phyloP scores from a whole-genome alignment of 139 green algal genomes.

The Micromonas commoda region DNA sequence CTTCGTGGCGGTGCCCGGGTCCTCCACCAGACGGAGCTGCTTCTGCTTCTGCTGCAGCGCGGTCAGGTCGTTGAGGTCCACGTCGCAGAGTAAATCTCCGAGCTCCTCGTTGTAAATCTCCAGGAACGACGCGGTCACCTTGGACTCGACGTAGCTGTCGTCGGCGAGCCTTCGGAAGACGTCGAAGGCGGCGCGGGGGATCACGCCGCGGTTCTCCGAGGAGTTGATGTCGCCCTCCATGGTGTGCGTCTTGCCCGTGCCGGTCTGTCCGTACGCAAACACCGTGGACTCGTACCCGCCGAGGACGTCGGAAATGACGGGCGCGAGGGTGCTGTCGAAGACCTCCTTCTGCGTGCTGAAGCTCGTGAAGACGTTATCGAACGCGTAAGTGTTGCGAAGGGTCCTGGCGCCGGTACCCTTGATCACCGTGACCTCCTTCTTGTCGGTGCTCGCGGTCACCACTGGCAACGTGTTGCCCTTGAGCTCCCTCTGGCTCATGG shows the following conservation, averaged over 20 bases:
- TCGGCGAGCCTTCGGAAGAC: constrained; percentile 25
- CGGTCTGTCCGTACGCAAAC: constrained; percentile 36
- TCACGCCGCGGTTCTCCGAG: constrained; percentile 9
- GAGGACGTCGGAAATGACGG: constrained; percentile 12
- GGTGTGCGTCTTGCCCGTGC: constrained; percentile 22
- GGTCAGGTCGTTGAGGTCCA: no score
- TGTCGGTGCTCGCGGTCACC: constrained; percentile 12
- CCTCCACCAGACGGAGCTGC: constrained; percentile 18
- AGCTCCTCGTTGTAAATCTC: constrained; percentile 40
- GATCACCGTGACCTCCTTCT: constrained; percentile 24
- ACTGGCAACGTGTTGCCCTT: constrained; percentile 14
- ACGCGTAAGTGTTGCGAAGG: constrained; percentile 16
- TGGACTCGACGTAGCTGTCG: constrained; percentile 17
- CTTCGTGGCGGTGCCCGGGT: constrained; percentile 3
- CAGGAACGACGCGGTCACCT: constrained; percentile 23
- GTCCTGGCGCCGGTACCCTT: neutral
- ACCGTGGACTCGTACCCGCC: constrained; percentile 23
- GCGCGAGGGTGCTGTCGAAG: constrained; percentile 15
- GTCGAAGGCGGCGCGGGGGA: constrained; percentile 16
- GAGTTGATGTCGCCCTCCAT: constrained; percentile 24
- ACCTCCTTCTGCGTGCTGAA: constrained; percentile 25
- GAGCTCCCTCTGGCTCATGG: constrained; percentile 21
- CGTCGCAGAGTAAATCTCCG: constrained; percentile 29
- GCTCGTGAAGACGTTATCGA: constrained; percentile 22
- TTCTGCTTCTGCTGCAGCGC: no score